Percentiles rank a stretch among this genome's conserved stretches.
Conservation (phyloP, 805 yeast species). For the Suhomyces vadensis region DNA sequence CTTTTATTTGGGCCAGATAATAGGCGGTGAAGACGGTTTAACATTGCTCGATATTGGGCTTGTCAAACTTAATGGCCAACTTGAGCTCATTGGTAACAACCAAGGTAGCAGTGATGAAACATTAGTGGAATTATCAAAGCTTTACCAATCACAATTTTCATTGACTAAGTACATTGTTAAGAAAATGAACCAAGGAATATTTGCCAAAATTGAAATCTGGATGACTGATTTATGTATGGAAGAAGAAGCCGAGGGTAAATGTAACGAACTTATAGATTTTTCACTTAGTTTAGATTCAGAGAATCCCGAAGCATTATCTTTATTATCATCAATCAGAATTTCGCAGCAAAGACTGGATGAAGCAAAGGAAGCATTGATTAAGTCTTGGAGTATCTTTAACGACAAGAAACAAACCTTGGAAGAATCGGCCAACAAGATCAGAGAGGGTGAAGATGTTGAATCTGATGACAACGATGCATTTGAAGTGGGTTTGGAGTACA, state of each 20-base stretch:
- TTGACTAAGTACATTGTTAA: constrained; percentile 41
- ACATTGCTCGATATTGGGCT: constrained; percentile 63
- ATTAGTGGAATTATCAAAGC: constrained; percentile 25
- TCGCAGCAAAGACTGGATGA: constrained; percentile 78
- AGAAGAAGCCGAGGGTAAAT: constrained; percentile 76
- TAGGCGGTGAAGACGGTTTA: constrained; percentile 80
- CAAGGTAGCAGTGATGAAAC: constrained; percentile 22
- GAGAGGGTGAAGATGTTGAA: constrained; percentile 11
- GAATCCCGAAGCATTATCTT: constrained; percentile 80
- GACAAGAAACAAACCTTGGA: constrained; percentile 51
- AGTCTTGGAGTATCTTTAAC: constrained; percentile 73
- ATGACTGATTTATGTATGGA: constrained; percentile 98
- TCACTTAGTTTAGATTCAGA: constrained; percentile 59
- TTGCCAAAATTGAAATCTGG: constrained; percentile 91
- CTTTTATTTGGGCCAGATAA: constrained; percentile 85
- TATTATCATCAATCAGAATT: constrained; percentile 82
- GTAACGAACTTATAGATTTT: constrained; percentile 68
- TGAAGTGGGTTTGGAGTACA: constrained; percentile 53
- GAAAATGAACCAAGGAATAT: constrained; percentile 73
- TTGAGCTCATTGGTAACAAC: constrained; percentile 32
- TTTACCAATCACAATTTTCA: constrained; percentile 24
- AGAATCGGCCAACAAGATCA: constrained; percentile 30
- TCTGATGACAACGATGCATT: constrained; percentile 35
- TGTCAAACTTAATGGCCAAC: constrained; percentile 42
- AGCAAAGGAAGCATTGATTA: constrained; percentile 64